A percentile compares a stretch with the other conserved stretches of the same genome.
These are phyloP conservation scores for Nannochloris sp. DNA, from an alignment of 139 green algal genomes.

Conservation along the genomic window DNA sequence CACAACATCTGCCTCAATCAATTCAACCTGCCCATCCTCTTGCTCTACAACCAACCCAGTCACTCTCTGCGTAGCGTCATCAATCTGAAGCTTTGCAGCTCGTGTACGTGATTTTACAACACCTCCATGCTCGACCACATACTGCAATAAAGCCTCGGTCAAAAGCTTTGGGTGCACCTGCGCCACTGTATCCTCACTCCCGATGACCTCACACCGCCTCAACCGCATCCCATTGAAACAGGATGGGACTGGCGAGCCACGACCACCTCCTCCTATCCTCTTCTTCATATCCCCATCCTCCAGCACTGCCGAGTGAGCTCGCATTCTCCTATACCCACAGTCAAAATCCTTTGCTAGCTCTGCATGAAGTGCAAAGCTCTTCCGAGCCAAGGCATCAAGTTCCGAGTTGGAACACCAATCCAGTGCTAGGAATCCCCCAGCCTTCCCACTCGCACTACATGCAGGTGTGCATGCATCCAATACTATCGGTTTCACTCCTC, in stretches of 20 bases:
- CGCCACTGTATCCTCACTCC: constrained; percentile 39
- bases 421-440: constrained; percentile 64
- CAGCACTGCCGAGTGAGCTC: constrained; percentile 20
- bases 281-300: not conserved
- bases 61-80: constrained; percentile 18
- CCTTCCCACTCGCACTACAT: constrained; percentile 48
- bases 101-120: constrained; percentile 29
- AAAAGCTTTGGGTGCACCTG: constrained; percentile 68
- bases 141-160: constrained; percentile 47
- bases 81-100: constrained; percentile 34
- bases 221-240: constrained; percentile 28
- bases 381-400: constrained; percentile 38
- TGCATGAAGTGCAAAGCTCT: constrained; percentile 52
- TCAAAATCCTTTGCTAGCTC: constrained; percentile 43
- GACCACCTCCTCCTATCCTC: not conserved
- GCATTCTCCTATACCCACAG: constrained; percentile 49
- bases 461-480: constrained; percentile 55
- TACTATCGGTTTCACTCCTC: constrained; percentile 38
- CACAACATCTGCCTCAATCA: constrained; percentile 43
- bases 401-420: constrained; percentile 55
- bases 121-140: constrained; percentile 28
- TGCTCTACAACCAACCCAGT: constrained; percentile 13
- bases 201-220: constrained; percentile 28
- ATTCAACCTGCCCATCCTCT: not conserved
- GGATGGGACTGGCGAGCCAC: constrained; percentile 11